Conservation (phyloP, 805 yeast species). For the Helenozyma baotianmanensis region DNA sequence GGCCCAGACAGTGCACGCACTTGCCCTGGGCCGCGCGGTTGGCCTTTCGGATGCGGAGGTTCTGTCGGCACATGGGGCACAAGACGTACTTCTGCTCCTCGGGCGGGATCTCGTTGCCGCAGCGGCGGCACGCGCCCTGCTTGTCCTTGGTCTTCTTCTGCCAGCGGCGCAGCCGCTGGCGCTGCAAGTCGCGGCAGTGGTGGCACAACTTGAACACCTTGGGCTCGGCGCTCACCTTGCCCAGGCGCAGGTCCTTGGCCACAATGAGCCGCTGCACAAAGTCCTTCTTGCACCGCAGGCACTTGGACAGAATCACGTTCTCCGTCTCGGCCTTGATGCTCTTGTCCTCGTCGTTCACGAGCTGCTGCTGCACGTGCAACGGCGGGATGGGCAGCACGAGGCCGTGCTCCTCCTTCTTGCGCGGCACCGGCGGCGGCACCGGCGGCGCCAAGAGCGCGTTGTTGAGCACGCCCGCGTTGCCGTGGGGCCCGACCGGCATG, state of each 20-base stretch:
- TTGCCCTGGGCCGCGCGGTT: slow-evolving; percentile 57
- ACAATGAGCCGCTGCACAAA: slow-evolving; percentile 43
- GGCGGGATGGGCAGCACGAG: slow-evolving; percentile 37
- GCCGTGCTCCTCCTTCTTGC: slow-evolving; percentile 11
- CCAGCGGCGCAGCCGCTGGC: slow-evolving; percentile 63
- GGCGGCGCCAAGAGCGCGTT: background rate
- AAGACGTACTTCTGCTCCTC: slow-evolving; percentile 51
- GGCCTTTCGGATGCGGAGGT: slow-evolving; percentile 51
- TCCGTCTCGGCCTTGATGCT: slow-evolving; percentile 5
- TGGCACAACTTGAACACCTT: slow-evolving; percentile 53
- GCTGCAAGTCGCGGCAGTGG: slow-evolving; percentile 60
- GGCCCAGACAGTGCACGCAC: slow-evolving; percentile 68
- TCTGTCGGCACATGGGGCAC: slow-evolving; percentile 56
- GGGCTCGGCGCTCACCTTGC: slow-evolving; percentile 32
- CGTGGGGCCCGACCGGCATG: background rate
- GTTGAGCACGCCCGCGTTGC: background rate
- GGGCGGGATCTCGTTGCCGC: slow-evolving; percentile 51
- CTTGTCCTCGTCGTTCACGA: slow-evolving; percentile 13
- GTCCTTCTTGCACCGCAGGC: slow-evolving; percentile 58
- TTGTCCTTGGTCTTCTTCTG: slow-evolving; percentile 56
- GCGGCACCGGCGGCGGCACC: background rate
- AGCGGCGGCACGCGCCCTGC: slow-evolving; percentile 60
- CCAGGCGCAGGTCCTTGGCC: slow-evolving; percentile 23
- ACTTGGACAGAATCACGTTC: slow-evolving; percentile 19
- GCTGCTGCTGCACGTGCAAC: slow-evolving; percentile 39